These are phyloP conservation scores for Acorus calamus DNA, from an alignment of 106 monocot species.

Conservation along the genomic window DNA sequence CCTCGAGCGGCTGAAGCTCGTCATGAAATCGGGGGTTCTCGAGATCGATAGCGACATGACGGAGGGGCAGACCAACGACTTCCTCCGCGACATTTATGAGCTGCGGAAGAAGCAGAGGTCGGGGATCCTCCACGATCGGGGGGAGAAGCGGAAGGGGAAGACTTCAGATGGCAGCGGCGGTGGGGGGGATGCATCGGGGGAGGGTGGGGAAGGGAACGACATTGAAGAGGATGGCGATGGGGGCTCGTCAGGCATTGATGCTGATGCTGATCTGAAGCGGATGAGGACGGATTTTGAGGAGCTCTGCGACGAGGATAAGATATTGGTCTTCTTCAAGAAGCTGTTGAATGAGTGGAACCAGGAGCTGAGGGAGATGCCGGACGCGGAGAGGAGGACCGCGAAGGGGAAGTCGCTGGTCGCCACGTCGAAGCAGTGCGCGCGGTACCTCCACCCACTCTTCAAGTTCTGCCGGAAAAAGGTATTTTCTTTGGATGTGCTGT, in stretches of 20 bases:
- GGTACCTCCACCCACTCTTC: conserved; percentile 81
- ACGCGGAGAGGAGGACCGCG: conserved; percentile 70
- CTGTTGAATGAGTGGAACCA: conserved; percentile 86
- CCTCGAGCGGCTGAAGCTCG: conserved; percentile 70
- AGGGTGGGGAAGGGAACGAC: conserved; percentile 32
- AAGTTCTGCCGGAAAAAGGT: conserved; percentile 99
- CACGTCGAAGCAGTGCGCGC: conserved; percentile 90
- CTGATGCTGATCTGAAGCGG: conserved; percentile 63
- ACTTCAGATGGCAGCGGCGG: conserved; percentile 26
- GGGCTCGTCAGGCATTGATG: conserved; percentile 43
- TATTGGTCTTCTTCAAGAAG: conserved; percentile 87
- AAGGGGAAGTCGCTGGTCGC: conserved; percentile 88
- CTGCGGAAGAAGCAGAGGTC: conserved; percentile 84
- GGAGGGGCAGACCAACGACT: conserved; percentile 94
- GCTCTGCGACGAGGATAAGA: conserved; percentile 91
- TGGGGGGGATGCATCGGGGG: conserved; percentile 13
- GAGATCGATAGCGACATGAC: conserved; percentile 91
- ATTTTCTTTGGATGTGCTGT: background rate
- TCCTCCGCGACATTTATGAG: conserved; percentile 88
- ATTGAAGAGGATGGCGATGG: conserved; percentile 40
- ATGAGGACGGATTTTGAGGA: conserved; percentile 78
- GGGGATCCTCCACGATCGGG: conserved; percentile 20
- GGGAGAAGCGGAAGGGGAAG: conserved; percentile 37
- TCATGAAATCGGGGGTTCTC: conserved; percentile 69
- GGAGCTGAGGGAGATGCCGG: conserved; percentile 78